Percentiles rank a stretch among this genome's conserved stretches.
These are phyloP conservation scores for Fusarium avenaceum DNA, from an alignment of 2,329 filamentous ascomycete species.

Conservation along the genomic window DNA sequence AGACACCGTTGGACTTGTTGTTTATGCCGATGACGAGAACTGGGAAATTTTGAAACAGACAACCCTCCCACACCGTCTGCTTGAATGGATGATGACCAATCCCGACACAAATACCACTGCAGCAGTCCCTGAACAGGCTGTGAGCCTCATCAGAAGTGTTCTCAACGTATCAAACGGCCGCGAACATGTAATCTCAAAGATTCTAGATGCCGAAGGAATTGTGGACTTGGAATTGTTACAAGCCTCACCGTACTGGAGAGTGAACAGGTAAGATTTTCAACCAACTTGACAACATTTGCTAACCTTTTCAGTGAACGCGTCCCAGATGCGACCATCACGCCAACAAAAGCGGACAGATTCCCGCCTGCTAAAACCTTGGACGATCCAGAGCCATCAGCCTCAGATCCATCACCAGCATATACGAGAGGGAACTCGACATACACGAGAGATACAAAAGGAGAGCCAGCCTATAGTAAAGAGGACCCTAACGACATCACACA, in stretches of 20 bases:
- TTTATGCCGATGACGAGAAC: constrained; percentile 41
- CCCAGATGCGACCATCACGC: constrained; percentile 29
- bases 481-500: constrained; percentile 4
- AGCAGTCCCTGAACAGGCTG: constrained; percentile 31
- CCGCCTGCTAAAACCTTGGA: constrained; percentile 33
- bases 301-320: constrained; percentile 28
- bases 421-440: constrained; percentile 23
- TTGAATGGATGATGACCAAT: constrained; percentile 46
- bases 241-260: constrained; percentile 35
- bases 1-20: constrained; percentile 33
- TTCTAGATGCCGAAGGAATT: constrained; percentile 36
- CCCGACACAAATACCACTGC: constrained; percentile 22
- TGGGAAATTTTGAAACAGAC: constrained; percentile 40
- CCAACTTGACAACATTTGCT: neutral
- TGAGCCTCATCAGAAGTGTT: constrained; percentile 36
- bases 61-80: constrained; percentile 37
- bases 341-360: constrained; percentile 25
- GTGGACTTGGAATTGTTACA: constrained; percentile 35
- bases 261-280: constrained; percentile 28
- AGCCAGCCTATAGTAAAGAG: constrained; percentile 14
- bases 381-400: constrained; percentile 18
- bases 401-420: constrained; percentile 21
- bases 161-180: constrained; percentile 31
- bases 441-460: constrained; percentile 6
- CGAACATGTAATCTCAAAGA: constrained; percentile 28